Conservation (phyloP, 1,139 yeast genomes). For the Debaryomyces sp. region DNA sequence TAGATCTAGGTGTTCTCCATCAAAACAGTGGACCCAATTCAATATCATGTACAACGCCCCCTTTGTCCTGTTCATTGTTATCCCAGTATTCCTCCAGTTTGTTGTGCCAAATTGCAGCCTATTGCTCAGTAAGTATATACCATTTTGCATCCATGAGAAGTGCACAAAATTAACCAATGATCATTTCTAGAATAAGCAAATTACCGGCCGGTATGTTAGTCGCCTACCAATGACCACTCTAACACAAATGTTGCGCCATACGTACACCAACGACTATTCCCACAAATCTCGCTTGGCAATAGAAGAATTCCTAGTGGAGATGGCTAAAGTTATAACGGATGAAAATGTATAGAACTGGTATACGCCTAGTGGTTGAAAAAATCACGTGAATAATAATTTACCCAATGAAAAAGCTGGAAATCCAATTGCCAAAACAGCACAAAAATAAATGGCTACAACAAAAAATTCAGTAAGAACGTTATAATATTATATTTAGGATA, state of each 20-base stretch:
- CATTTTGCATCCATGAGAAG: conserved; percentile 3
- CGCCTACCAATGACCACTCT: conserved; percentile 8
- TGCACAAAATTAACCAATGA: conserved; percentile 6
- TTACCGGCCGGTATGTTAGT: conserved; percentile 7
- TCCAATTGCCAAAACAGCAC: conserved; percentile 24
- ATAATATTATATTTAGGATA: conserved; percentile 3
- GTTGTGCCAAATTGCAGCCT: conserved; percentile 7
- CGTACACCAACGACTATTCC: not conserved
- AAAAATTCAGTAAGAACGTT: conserved; percentile 4
- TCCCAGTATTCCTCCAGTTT: not conserved
- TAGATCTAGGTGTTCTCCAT: not conserved
- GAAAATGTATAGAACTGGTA: not conserved
- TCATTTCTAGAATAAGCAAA: conserved; percentile 7
- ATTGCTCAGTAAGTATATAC: conserved; percentile 10
- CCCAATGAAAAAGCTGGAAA: conserved; percentile 28
- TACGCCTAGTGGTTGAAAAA: not conserved
- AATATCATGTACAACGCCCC: not conserved
- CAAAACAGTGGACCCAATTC: not conserved
- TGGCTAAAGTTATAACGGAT: conserved; percentile 7
- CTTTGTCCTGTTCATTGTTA: not conserved
- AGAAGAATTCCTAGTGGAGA: conserved; percentile 6
- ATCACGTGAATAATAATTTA: conserved; percentile 5
- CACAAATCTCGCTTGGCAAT: not conserved
- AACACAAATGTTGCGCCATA: conserved; percentile 1
- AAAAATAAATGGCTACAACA: conserved; percentile 7